Conservation (phyloP, 1,284 basidiomycete species). For the Meira nashicola region DNA sequence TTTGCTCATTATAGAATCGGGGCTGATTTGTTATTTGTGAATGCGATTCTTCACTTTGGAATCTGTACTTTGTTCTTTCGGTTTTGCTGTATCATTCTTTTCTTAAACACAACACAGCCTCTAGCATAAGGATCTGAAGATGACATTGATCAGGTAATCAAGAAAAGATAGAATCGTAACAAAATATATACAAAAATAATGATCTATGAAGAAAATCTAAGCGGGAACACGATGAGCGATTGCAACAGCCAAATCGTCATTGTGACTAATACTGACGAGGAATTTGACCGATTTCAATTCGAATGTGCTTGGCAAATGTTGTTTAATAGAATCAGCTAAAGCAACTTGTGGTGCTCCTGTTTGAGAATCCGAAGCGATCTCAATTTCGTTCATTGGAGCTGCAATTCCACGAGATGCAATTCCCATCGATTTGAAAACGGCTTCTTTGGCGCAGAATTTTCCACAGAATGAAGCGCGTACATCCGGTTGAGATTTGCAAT, state of each 20-base stretch:
- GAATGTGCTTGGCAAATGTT: conserved; percentile 45
- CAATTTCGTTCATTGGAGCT: conserved; percentile 91
- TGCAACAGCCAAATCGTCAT: conserved; percentile 47
- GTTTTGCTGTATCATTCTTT: too few relatives aligned
- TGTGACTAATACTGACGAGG: conserved; percentile 80
- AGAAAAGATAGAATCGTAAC: too few relatives aligned
- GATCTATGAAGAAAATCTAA: not conserved
- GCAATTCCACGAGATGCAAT: conserved; percentile 84
- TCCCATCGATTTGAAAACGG: conserved; percentile 94
- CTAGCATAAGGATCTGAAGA: too few relatives aligned
- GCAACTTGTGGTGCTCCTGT: conserved; percentile 63
- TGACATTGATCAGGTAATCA: too few relatives aligned
- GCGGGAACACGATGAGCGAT: conserved; percentile 33
- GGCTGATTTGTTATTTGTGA: too few relatives aligned
- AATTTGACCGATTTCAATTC: conserved; percentile 67
- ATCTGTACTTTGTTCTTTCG: too few relatives aligned
- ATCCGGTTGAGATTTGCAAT: conserved; percentile 82
- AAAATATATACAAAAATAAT: too few relatives aligned
- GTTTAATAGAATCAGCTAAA: conserved; percentile 67
- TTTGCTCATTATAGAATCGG: too few relatives aligned
- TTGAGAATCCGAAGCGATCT: conserved; percentile 68
- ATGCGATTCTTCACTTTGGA: too few relatives aligned
- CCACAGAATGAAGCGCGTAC: conserved; percentile 86
- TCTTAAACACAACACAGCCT: too few relatives aligned
- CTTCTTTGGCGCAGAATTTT: conserved; percentile 96